Percentiles rank a stretch among this genome's conserved stretches.
These are phyloP conservation scores for Smittium culicis DNA, from an alignment of 371 early-diverging fungal species.

Conservation along the genomic window DNA sequence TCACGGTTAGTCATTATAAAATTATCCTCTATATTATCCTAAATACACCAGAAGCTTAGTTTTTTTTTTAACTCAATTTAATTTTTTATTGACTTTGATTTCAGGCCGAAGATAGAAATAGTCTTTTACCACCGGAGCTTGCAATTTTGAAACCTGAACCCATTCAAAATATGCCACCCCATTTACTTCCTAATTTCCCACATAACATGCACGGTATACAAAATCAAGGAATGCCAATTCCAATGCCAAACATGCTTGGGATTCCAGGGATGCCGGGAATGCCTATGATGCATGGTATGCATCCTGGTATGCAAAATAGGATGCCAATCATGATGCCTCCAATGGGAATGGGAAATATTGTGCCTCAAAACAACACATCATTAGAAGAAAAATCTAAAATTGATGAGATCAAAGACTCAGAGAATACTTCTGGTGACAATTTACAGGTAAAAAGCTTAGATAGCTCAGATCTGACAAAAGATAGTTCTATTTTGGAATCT, in stretches of 20 bases:
- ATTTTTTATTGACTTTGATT: no score
- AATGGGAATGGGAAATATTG: conserved; percentile 9
- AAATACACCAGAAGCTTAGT: no score
- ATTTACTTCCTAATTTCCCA: background rate
- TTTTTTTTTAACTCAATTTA: no score
- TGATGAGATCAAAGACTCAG: background rate
- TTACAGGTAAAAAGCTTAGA: background rate
- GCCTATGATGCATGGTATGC: conserved; percentile 9
- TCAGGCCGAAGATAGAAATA: background rate
- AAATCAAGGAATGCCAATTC: background rate
- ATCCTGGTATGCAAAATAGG: background rate
- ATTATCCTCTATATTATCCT: no score
- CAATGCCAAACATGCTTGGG: conserved; percentile 1
- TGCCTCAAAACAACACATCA: background rate
- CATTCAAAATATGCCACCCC: background rate
- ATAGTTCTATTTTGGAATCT: no score
- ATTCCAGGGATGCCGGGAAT: conserved; percentile 6
- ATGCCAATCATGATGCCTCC: background rate
- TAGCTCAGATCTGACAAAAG: background rate
- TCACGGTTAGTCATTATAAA: conserved; percentile 3
- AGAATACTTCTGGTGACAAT: background rate
- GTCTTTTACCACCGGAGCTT: conserved; percentile 5
- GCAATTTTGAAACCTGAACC: conserved; percentile 11
- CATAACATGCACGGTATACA: background rate
- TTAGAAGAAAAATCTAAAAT: background rate